Percentiles rank a stretch among this genome's conserved stretches.
These are phyloP conservation scores for Mucor velutinosus DNA, from an alignment of 371 early-diverging fungal species.

Conservation along the genomic window DNA sequence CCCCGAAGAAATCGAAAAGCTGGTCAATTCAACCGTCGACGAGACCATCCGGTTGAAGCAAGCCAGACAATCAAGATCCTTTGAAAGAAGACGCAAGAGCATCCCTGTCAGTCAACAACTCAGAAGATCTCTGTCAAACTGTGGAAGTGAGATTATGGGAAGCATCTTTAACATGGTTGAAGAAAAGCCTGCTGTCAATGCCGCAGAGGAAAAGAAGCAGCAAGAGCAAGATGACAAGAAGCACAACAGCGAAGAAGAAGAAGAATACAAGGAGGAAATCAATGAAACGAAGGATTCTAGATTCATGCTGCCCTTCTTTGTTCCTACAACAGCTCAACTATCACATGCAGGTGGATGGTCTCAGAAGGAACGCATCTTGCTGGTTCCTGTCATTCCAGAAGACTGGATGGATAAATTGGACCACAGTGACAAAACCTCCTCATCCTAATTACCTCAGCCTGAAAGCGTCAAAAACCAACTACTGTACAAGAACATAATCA, in stretches of 20 bases:
- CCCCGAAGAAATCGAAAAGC: conserved; percentile 70
- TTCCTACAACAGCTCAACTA: conserved; percentile 51
- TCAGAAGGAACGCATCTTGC: not conserved
- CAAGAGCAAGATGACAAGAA: conserved; percentile 27
- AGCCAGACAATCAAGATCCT: conserved; percentile 45
- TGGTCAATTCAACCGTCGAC: conserved; percentile 50
- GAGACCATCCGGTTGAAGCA: conserved; percentile 59
- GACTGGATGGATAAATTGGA: conserved; percentile 47
- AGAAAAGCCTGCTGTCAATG: not conserved
- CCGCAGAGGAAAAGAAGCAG: conserved; percentile 16
- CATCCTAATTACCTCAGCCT: not conserved
- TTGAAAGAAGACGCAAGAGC: conserved; percentile 36
- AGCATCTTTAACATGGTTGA: conserved; percentile 12
- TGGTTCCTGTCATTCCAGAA: conserved; percentile 38
- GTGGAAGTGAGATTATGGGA: conserved; percentile 37
- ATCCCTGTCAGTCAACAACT: conserved; percentile 18
- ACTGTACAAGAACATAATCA: not conserved
- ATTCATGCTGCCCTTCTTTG: conserved; percentile 57
- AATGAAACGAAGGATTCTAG: conserved; percentile 51
- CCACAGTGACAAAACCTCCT: conserved; percentile 31
- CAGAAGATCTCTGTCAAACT: conserved; percentile 31
- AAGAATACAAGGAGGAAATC: conserved; percentile 35
- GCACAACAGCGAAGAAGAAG: conserved; percentile 27
- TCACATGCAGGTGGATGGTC: conserved; percentile 42
- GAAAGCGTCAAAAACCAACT: not conserved